Percentiles rank a stretch among this genome's conserved stretches.
phyloP scores from a whole-genome alignment of 2,329 filamentous ascomycete genomes.

The Aspergillus intermedius region DNA sequence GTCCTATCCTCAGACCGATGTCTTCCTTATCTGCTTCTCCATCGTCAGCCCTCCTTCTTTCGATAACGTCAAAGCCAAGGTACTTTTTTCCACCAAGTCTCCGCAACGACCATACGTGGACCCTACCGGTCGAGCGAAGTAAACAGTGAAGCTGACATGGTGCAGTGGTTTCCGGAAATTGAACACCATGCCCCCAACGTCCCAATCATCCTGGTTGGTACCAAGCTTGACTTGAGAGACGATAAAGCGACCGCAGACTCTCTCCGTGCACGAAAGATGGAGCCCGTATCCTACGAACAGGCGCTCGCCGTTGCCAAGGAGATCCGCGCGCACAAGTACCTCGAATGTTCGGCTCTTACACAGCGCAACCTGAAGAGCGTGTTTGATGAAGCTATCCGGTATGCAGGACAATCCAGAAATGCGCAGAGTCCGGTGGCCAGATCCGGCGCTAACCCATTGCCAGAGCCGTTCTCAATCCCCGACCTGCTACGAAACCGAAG shows the following conservation, averaged over 20 bases:
- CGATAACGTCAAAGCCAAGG: slow-evolving; percentile 98
- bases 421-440: not conserved
- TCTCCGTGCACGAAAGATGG: slow-evolving; percentile 87
- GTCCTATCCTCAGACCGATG: slow-evolving; percentile 96
- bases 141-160: too few relatives aligned
- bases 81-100: slow-evolving; percentile 40
- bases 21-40: slow-evolving; percentile 97
- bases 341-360: slow-evolving; percentile 94
- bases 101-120: too few relatives aligned
- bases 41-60: slow-evolving; percentile 97
- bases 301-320: slow-evolving; percentile 84
- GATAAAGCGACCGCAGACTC: slow-evolving; percentile 75
- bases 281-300: slow-evolving; percentile 92
- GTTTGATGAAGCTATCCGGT: slow-evolving; percentile 98
- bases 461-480: slow-evolving; percentile 45
- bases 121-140: not conserved
- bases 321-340: slow-evolving; percentile 92
- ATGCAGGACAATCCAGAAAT: slow-evolving; percentile 29
- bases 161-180: slow-evolving; percentile 93
- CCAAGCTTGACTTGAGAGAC: slow-evolving; percentile 91
- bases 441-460: not conserved
- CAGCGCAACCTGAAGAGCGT: slow-evolving; percentile 97
- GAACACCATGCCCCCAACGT: slow-evolving; percentile 93
- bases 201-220: slow-evolving; percentile 93
- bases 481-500: slow-evolving; percentile 40